Evolutionary conservation across 2,329 filamentous ascomycete genomes (phyloP), one percentile per base, ranked within the genome.

Genomic region (Acephala macrosclerotiorum): DNA sequence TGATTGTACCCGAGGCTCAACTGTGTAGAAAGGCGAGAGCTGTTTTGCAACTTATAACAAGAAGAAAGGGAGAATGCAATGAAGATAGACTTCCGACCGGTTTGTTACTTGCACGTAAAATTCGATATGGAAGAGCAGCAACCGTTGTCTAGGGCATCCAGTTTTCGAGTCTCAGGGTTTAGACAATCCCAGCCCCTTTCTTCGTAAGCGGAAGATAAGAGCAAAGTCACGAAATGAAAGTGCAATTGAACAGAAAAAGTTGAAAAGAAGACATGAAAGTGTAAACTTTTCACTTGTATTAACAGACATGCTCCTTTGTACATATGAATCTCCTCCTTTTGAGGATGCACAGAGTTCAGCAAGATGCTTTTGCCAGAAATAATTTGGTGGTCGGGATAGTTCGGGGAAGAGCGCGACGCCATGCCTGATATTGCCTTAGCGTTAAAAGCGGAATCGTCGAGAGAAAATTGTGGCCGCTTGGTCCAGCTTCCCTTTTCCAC

Each of bases 141-240:
- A 33, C 29, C 29, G 29, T 33, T 33, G 29, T 33, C 29, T 33
- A 33, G 29, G 29, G 29, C 29, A n/a, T 16, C 18, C 36, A 16
- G 8, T 40, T 40, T 40, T 40, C 36, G 11, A 40, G 40, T 6
- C 40, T 42, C 40, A 18, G 16, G n/a, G n/a, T 42, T 16, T 18
- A 16, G 40, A 42, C 40, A 42, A 42, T 16, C 40, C 40, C 40
- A 42, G 40, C 40, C 45, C 25, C 49, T 22, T 33, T 53, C 29
- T 14, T 33, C 49, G 49, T 33, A 33, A 53, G 49, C 49, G 26
- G 20, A 18, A 53, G 26, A 53, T 53, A 53, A 53, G 25, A 53
- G 12, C 14, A 53, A 53, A 22, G 14, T 25, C n/a, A 18, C 49
- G 25, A n/a, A 33, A 53, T 18, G 11, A 12, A 53, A 29, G 12